Conservation (phyloP, 805 yeast genomes). For the Candida hispaniensis region DNA sequence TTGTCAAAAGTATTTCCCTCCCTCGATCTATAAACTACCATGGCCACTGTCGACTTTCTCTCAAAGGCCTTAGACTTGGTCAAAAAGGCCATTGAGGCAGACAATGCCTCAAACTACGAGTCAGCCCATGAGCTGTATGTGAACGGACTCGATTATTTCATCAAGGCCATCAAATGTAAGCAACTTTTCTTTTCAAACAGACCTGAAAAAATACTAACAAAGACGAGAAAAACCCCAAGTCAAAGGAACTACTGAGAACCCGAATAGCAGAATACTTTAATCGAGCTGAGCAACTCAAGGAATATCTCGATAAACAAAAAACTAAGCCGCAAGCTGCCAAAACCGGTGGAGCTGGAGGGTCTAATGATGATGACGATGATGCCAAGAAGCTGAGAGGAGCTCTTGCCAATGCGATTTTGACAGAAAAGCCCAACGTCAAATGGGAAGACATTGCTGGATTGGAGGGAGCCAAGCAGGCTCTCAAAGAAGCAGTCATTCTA, state of each 20-base stretch:
- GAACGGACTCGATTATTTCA: conserved; percentile 85
- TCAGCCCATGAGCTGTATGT: conserved; percentile 91
- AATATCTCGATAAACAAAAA: conserved; percentile 59
- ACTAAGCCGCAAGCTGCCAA: conserved; percentile 40
- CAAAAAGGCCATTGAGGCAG: conserved; percentile 91
- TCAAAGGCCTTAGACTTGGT: conserved; percentile 92
- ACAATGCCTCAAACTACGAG: conserved; percentile 76
- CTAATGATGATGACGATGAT: conserved; percentile 61
- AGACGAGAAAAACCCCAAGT: conserved; percentile 77
- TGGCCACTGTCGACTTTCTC: conserved; percentile 50
- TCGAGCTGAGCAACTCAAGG: conserved; percentile 89
- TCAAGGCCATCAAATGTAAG: conserved; percentile 79
- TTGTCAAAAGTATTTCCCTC: too few relatives aligned
- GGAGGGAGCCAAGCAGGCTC: conserved; percentile 89
- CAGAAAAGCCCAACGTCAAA: conserved; percentile 83
- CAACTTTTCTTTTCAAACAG: too few relatives aligned
- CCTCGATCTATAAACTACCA: too few relatives aligned
- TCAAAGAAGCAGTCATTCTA: conserved; percentile 92
- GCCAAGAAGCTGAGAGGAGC: conserved; percentile 86
- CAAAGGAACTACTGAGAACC: conserved; percentile 78
- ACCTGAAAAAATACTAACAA: too few relatives aligned
- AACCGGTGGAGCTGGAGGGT: conserved; percentile 46
- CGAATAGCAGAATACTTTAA: conserved; percentile 85
- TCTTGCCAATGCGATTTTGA: conserved; percentile 77
- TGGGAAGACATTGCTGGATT: conserved; percentile 97